Conservation (phyloP, 495 filamentous ascomycete genomes). For the Penicillium silybi region DNA sequence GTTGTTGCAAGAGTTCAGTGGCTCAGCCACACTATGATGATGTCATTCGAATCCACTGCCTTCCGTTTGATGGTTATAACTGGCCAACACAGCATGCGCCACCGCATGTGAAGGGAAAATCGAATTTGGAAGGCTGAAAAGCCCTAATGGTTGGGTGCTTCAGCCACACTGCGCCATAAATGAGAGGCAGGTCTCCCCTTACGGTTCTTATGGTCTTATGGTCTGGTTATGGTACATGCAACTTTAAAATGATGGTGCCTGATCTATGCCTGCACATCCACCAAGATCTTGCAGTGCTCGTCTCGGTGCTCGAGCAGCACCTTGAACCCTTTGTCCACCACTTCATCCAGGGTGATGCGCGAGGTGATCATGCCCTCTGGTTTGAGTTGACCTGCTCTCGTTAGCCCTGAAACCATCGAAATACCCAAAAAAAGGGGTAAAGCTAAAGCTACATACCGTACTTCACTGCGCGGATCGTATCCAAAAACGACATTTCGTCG, state of each 20-base stretch:
- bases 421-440: not conserved
- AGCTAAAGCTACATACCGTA: constrained; percentile 2
- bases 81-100: not conserved
- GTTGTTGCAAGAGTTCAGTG: constrained; percentile 5
- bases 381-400: constrained; percentile 40
- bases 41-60: not conserved
- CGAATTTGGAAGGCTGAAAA: not conserved
- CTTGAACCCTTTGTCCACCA: constrained; percentile 56
- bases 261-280: constrained; percentile 17
- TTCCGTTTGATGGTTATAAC: not conserved
- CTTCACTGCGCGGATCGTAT: constrained; percentile 52
- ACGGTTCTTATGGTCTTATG: not conserved
- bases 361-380: constrained; percentile 58
- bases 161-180: not conserved
- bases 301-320: constrained; percentile 53
- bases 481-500: constrained; percentile 49
- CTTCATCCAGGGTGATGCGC: constrained; percentile 48
- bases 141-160: not conserved
- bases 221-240: not conserved
- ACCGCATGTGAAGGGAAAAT: constrained; percentile 3
- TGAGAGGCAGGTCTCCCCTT: not conserved
- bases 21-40: constrained; percentile 16
- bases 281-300: constrained; percentile 43
- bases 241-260: not conserved
- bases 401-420: not conserved